Conservation (phyloP, 2,329 filamentous ascomycete genomes). For the Scleromitrula shiraiana region DNA sequence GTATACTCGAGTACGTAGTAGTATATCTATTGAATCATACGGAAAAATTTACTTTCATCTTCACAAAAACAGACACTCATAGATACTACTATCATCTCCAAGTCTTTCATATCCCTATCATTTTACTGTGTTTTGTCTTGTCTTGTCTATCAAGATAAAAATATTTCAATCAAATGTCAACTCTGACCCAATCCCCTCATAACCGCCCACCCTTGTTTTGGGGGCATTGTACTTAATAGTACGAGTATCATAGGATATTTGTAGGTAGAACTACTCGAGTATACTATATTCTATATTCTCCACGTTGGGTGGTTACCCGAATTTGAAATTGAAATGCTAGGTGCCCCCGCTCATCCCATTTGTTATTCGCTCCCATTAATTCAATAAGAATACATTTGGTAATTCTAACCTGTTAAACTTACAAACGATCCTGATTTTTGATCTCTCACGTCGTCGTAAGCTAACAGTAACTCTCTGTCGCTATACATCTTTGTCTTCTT, state of each 20-base stretch:
- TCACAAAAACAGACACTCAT: too few species aligned
- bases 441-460: background rate
- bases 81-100: too few species aligned
- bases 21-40: too few species aligned
- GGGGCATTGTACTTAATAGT: too few species aligned
- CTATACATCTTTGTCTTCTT: background rate
- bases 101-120: too few species aligned
- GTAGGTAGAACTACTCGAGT: too few species aligned
- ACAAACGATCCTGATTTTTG: background rate
- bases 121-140: too few species aligned
- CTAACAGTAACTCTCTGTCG: background rate
- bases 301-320: constrained; percentile 1
- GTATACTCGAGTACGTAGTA: too few species aligned
- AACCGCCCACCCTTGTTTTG: constrained; percentile 5
- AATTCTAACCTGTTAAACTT: background rate
- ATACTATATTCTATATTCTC: background rate
- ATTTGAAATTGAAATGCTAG: background rate
- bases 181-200: background rate
- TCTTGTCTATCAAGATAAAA: too few species aligned
- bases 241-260: too few species aligned
- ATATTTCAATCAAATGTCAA: background rate
- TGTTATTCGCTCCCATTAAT: constrained; percentile 3
- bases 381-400: constrained; percentile 8
- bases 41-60: too few species aligned
- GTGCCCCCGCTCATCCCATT: constrained; percentile 6